Base-by-base conservation (phyloP, 129 eudicot species). In the Smallanthus sonchifolius region DNA sequence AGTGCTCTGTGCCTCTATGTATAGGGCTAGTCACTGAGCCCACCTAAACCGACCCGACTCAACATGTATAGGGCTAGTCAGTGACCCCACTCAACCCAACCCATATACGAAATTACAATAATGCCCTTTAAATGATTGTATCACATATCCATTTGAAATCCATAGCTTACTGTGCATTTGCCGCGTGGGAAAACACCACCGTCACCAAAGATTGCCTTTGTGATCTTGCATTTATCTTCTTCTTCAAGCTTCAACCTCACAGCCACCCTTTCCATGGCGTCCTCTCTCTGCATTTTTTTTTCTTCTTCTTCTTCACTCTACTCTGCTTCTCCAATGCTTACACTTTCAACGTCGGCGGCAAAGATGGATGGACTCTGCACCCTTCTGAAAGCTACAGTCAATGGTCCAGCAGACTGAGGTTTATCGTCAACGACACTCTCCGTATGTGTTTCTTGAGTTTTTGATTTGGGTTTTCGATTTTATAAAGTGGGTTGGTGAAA, bases 381-480 rank as follows among this genome's bases (percentile, higher is more conserved):
- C 95, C 96, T 67, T 60, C 88, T 1, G 92, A 89, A 67, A 69
- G 30, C 72, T 92, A 89, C 85, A 86, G 70, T 35, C 75, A 61
- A 3, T 92, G 96, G 96, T 77, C 98, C 20, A 71, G 67, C 35
- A 51, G 87, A n/a, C 2, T 79, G 77, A 82, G 98, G 49, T 93
- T 93, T 62, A 75, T 64, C 65, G 77, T 93, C 52, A 86, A 88
- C 14, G 98, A 93, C 76, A 81, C 86, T 40, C 91, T 93, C n/a
- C 83, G 97, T 93, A 87, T 60, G 89, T 14, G 9, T 9, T 28
- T 75, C 37, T 59, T 30, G 2, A 8, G 30, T 62, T 65, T 42
- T 72, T 54, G 15, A 61, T 59, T 8, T 74, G 24, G 66, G 70
- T 39, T 39, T 35, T 48, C 17, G 28, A 17, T 63, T 56, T 40